These are phyloP conservation scores for Colletotrichum sp. DNA, from an alignment of 2,329 filamentous ascomycete genomes.

Conservation along the genomic window DNA sequence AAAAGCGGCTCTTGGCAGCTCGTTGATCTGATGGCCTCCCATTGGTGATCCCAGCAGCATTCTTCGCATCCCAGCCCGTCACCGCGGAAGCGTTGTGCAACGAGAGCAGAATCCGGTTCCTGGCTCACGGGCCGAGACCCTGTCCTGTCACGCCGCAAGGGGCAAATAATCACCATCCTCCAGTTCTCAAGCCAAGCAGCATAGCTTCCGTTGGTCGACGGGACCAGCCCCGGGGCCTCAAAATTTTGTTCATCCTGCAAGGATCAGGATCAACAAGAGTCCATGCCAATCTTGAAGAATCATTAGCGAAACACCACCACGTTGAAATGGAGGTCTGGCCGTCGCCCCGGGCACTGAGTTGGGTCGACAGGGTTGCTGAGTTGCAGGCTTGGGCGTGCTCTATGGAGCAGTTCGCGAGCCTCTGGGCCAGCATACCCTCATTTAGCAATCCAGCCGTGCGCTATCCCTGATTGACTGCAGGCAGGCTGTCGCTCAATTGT, in stretches of 20 bases:
- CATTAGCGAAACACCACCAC: not conserved
- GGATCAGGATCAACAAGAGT: not conserved
- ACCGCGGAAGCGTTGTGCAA: constrained; percentile 4
- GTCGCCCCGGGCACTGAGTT: not conserved
- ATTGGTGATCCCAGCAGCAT: not conserved
- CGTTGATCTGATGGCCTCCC: not conserved
- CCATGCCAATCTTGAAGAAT: not conserved
- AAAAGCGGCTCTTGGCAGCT: not conserved
- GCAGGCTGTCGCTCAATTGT: not conserved
- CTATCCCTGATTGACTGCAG: not conserved
- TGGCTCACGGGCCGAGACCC: not conserved
- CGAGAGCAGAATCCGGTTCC: not conserved
- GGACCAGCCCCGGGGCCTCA: not conserved
- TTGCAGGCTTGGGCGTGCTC: not conserved
- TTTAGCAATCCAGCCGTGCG: constrained; percentile 12
- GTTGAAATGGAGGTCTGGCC: not conserved
- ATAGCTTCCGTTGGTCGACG: not conserved
- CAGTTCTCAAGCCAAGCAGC: not conserved
- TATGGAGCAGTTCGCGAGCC: constrained; percentile 15
- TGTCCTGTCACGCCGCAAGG: not conserved
- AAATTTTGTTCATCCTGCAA: not conserved
- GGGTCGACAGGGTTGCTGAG: not conserved
- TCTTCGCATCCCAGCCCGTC: constrained; percentile 12
- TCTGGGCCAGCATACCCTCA: constrained; percentile 6
- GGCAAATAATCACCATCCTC: not conserved